phyloP scores from a whole-genome alignment of 2,329 filamentous ascomycete genomes.

The Claviceps sorghi region DNA sequence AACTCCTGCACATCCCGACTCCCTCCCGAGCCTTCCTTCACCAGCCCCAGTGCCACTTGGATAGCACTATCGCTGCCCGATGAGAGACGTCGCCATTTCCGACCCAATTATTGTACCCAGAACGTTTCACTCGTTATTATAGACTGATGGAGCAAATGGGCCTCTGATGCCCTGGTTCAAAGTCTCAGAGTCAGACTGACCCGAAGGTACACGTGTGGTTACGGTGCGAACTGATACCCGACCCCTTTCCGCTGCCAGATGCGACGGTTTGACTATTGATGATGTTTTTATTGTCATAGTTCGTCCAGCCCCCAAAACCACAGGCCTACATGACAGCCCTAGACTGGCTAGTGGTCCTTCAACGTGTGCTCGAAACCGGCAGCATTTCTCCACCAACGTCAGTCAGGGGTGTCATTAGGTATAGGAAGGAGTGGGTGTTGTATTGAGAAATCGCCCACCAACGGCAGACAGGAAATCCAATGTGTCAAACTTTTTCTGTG shows the following conservation, averaged over 20 bases:
- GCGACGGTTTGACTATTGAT: slow-evolving; percentile 3
- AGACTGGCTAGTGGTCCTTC: slow-evolving; percentile 1
- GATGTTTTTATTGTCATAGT: slow-evolving; percentile 1
- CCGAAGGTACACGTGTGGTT: background rate
- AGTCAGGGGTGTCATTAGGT: slow-evolving; percentile 2
- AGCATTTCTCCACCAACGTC: slow-evolving; percentile 2
- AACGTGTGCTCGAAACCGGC: slow-evolving; percentile 3
- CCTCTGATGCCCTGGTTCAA: background rate
- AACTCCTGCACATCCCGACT: background rate
- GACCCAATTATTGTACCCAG: background rate
- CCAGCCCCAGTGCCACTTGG: background rate
- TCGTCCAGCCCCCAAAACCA: slow-evolving; percentile 2
- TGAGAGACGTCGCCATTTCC: background rate
- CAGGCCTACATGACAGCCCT: background rate
- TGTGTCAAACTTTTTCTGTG: slow-evolving; percentile 6
- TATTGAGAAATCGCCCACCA: slow-evolving; percentile 4
- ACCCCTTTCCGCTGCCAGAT: slow-evolving; percentile 1
- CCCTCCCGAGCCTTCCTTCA: background rate
- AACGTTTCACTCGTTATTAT: background rate
- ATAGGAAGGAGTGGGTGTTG: slow-evolving; percentile 3
- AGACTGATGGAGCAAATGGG: background rate
- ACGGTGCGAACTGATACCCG: background rate
- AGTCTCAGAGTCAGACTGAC: background rate
- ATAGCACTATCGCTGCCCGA: background rate
- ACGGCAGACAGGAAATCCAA: slow-evolving; percentile 2